Conservation (phyloP, 495 filamentous ascomycete species). For the Gamarada debralockiae region DNA sequence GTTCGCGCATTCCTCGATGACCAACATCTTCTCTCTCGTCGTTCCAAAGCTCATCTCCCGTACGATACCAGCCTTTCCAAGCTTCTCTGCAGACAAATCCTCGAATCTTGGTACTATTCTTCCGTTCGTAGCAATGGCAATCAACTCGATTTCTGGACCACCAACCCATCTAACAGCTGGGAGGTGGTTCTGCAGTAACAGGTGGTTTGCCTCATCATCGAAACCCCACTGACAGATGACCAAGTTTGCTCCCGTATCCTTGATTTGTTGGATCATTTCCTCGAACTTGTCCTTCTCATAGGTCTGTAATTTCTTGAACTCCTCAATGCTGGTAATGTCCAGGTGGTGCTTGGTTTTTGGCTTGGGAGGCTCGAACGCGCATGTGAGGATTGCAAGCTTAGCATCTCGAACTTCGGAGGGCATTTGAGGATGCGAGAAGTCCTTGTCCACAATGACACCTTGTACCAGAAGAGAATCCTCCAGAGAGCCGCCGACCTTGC, state of each 20-base stretch:
- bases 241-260: conserved; percentile 94
- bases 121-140: conserved; percentile 97
- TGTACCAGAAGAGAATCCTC: conserved; percentile 94
- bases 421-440: conserved; percentile 99
- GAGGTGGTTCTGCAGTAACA: conserved; percentile 91
- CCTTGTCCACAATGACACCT: conserved; percentile 98
- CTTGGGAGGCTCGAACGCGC: conserved; percentile 99
- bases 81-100: conserved; percentile 84
- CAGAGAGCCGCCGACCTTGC: conserved; percentile 93
- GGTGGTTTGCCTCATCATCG: conserved; percentile 97
- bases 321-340: conserved; percentile 94
- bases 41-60: conserved; percentile 96
- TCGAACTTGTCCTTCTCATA: conserved; percentile 95
- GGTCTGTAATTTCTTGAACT: conserved; percentile 93
- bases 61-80: conserved; percentile 86
- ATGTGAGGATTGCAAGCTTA: conserved; percentile 96
- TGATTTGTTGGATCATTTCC: conserved; percentile 98
- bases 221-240: conserved; percentile 99
- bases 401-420: conserved; percentile 88
- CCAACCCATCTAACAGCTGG: conserved; percentile 98
- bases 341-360: conserved; percentile 99
- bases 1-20: conserved; percentile 99
- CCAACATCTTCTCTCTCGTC: conserved; percentile 97
- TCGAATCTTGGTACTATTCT: conserved; percentile 97
- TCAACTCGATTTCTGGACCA: conserved; percentile 96